These are phyloP conservation scores for Albugo laibachii DNA, from an alignment of 352 stramenopile species.

Conservation along the genomic window DNA sequence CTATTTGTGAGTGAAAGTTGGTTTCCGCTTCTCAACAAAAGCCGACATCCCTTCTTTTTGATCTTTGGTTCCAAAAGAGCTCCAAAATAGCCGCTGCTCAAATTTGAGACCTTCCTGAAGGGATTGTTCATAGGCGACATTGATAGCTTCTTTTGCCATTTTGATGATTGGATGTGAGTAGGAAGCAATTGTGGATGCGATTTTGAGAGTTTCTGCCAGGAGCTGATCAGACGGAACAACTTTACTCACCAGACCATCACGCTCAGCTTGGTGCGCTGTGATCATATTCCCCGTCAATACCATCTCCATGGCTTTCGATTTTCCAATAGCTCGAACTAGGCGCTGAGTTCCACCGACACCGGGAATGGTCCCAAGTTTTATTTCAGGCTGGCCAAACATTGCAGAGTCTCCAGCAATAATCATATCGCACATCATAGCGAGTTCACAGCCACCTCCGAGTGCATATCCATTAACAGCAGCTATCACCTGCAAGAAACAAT, in stretches of 20 bases:
- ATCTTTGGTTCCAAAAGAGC: constrained; percentile 90
- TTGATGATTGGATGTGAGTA: constrained; percentile 91
- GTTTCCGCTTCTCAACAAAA: constrained; percentile 94
- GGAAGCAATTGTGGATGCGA: constrained; percentile 88
- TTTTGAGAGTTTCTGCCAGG: constrained; percentile 89
- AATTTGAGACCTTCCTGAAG: constrained; percentile 90
- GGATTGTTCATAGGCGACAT: constrained; percentile 83
- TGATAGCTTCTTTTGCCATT: constrained; percentile 95
- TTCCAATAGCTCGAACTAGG: constrained; percentile 92
- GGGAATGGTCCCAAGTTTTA: constrained; percentile 96
- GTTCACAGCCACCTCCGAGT: constrained; percentile 93
- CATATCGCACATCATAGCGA: constrained; percentile 99
- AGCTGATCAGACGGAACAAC: constrained; percentile 85
- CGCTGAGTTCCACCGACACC: constrained; percentile 91
- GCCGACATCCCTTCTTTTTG: constrained; percentile 93
- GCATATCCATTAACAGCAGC: constrained; percentile 97
- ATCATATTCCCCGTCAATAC: constrained; percentile 96
- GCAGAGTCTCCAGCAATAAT: constrained; percentile 91
- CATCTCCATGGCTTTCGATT: constrained; percentile 98
- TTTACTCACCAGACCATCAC: constrained; percentile 85
- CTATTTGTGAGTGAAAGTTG: constrained; percentile 91
- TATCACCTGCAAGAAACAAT: constrained; percentile 39
- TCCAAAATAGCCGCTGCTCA: constrained; percentile 96
- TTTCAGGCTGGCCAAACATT: constrained; percentile 98
- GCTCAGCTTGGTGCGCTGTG: constrained; percentile 85